Conservation (phyloP, 805 yeast genomes). For the Yarrowia hollandica region DNA sequence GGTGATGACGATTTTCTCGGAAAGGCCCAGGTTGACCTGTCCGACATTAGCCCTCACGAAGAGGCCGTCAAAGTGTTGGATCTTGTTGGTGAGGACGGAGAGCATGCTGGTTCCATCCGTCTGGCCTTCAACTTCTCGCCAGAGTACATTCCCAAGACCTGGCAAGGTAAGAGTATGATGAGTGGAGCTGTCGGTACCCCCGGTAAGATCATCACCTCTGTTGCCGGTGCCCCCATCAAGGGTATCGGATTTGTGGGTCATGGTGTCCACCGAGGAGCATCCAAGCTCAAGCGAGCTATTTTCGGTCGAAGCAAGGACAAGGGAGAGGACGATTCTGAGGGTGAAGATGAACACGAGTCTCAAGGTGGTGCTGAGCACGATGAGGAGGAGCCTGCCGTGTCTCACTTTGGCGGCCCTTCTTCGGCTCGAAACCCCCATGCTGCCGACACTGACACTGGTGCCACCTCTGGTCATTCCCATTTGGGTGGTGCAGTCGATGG, state of each 20-base stretch:
- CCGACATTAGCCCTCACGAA: conserved; percentile 60
- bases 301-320: conserved; percentile 37
- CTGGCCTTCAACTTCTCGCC: conserved; percentile 68
- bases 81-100: conserved; percentile 48
- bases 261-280: conserved; percentile 40
- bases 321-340: conserved; percentile 11
- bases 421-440: conserved; percentile 28
- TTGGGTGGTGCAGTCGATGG: conserved; percentile 49
- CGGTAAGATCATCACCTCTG: conserved; percentile 48
- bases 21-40: conserved; percentile 55
- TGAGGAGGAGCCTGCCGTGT: background rate
- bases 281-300: conserved; percentile 29
- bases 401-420: conserved; percentile 19
- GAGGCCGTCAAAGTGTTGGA: conserved; percentile 54
- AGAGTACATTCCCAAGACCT: conserved; percentile 50
- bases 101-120: conserved; percentile 57
- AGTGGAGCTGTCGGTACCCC: conserved; percentile 38
- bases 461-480: conserved; percentile 35
- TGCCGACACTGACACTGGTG: conserved; percentile 13
- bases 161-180: conserved; percentile 34
- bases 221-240: conserved; percentile 53
- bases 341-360: background rate
- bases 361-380: conserved; percentile 1
- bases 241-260: conserved; percentile 53
- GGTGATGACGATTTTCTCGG: conserved; percentile 84